These are phyloP conservation scores for Blastobotrys robertii DNA, from an alignment of 805 yeast species.

Conservation along the genomic window DNA sequence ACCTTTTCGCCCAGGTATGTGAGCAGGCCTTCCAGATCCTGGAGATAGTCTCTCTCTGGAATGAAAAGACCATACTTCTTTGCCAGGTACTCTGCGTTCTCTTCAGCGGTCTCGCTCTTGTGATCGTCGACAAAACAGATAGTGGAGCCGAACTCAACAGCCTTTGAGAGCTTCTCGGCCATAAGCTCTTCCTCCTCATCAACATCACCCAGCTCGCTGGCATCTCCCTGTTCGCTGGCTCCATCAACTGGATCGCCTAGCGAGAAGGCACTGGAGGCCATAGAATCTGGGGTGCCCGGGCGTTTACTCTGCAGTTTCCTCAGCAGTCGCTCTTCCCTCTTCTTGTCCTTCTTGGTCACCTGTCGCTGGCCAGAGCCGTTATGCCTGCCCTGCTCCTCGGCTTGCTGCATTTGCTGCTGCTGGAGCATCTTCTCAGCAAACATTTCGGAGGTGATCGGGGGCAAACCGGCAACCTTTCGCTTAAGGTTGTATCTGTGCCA, in stretches of 20 bases:
- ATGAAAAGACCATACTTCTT: conserved; percentile 73
- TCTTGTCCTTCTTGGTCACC: conserved; percentile 29
- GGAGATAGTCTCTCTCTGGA: conserved; percentile 68
- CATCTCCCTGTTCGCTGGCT: conserved; percentile 1
- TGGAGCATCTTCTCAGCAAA: conserved; percentile 60
- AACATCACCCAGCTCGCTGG: conserved; percentile 10
- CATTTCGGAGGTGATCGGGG: conserved; percentile 58
- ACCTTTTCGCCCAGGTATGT: conserved; percentile 68
- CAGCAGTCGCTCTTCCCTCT: conserved; percentile 23
- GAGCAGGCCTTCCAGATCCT: conserved; percentile 64
- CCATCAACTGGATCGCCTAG: conserved; percentile 19
- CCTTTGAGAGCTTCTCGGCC: conserved; percentile 10
- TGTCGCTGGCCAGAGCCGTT: conserved; percentile 22
- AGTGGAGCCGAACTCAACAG: conserved; percentile 25
- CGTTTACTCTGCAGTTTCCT: conserved; percentile 10
- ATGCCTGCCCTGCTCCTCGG: conserved; percentile 15
- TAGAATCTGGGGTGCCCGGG: conserved; percentile 8
- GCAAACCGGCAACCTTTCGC: conserved; percentile 77
- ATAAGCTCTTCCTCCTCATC: conserved; percentile 21
- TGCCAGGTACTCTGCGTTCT: conserved; percentile 67
- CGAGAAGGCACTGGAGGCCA: conserved; percentile 17
- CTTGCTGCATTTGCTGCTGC: conserved; percentile 22
- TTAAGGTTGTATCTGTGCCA: conserved; percentile 97
- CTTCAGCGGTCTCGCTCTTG: conserved; percentile 43
- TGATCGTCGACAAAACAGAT: conserved; percentile 36